Base-by-base conservation (phyloP, 2,329 filamentous ascomycete species). In the Colletotrichum sp. region DNA sequence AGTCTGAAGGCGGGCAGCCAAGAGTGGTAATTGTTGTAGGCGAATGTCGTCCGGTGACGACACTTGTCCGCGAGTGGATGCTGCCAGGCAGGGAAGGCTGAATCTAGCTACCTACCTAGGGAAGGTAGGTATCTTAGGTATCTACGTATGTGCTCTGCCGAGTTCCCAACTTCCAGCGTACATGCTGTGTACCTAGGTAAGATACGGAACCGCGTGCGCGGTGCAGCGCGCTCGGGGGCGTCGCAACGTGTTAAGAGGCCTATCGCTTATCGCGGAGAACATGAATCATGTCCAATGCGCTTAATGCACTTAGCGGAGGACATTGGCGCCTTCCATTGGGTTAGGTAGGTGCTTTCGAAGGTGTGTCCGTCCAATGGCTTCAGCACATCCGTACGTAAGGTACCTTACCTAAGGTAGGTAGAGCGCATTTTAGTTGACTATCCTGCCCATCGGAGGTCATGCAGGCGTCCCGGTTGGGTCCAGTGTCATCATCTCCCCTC, bases 21-120 rank as follows among this genome's bases (percentile, higher is more conserved):
- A 47, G 43, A 47, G 43, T 65, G 61, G n/a, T 47, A 47, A 47
- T 47, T 18, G n/a, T 38, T 51, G 18, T 13, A 24, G 27, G 33
- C 33, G 33, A 31, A 18, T 68, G 16, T 54, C 21, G 63, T 57
- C 51, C 36, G 21, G 70, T 72, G 70, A 72, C 70, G 70, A 70
- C 66, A 72, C 70, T 72, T 70, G 34, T 64, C 66, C 29, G 36
- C 16, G 51, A 16, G 31, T 57, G 43, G 57, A 54, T 24, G 57
- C 29, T 24, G 27, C 43, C 27, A 21, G 18, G 21, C 24, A 31
- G 12, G 66, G 11, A 33, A 64, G 24, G 24, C 24, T 24, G 24
- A 24, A 24, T 24, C 24, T 24, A 24, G 3, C 24, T 24, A 24
- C 24, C 24, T 24, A 24, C 24, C 24, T 24, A 24, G 24, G 24